Conservation (phyloP, 345 rosid species). For the Passiflora organensis region DNA sequence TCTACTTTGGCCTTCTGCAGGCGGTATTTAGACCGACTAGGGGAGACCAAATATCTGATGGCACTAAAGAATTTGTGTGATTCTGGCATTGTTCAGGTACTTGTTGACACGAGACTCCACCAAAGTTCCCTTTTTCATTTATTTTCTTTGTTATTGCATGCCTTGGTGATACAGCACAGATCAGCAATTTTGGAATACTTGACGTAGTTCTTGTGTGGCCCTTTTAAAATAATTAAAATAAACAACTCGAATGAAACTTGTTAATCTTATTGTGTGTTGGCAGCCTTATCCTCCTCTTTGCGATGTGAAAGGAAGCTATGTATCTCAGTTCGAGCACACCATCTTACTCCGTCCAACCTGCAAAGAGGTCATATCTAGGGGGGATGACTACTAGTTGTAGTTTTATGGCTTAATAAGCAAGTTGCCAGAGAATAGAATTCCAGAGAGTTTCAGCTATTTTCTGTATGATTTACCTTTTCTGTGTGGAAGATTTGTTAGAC, state of each 20-base stretch:
- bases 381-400: slow-evolving; percentile 71
- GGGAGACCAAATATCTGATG: slow-evolving; percentile 90
- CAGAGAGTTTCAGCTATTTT: no score
- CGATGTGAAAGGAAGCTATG: slow-evolving; percentile 82
- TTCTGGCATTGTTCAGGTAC: slow-evolving; percentile 84
- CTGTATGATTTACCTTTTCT: no score
- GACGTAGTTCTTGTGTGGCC: no score
- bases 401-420: no score
- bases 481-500: no score
- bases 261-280: slow-evolving; percentile 1
- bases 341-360: slow-evolving; percentile 88
- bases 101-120: not conserved
- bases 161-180: no score
- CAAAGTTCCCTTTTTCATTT: not conserved
- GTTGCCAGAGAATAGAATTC: no score
- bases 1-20: slow-evolving; percentile 90
- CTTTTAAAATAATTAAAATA: no score
- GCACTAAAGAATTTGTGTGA: slow-evolving; percentile 91
- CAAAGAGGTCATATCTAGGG: slow-evolving; percentile 90
- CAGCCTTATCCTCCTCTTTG: slow-evolving; percentile 94
- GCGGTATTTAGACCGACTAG: slow-evolving; percentile 84
- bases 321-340: slow-evolving; percentile 92
- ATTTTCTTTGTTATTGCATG: no score
- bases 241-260: no score
- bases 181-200: no score